Percentiles rank a stretch among this genome's conserved stretches.
Conservation (phyloP, 2,329 filamentous ascomycete genomes). For the Pyrenophora graminea region DNA sequence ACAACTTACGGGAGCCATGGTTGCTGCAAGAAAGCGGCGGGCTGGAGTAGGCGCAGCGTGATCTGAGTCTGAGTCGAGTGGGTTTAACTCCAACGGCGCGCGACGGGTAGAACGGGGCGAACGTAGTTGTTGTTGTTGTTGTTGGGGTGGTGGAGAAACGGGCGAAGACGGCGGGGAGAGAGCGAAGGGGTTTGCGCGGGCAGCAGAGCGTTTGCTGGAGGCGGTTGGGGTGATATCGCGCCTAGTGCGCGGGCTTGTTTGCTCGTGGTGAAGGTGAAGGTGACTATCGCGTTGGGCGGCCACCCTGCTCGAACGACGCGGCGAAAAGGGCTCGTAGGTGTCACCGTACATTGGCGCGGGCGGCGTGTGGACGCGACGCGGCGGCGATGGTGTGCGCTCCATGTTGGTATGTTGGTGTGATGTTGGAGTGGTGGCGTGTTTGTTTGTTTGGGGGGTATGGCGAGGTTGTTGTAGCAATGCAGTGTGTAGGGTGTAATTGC, state of each 20-base stretch:
- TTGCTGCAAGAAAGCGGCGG: constrained; percentile 28
- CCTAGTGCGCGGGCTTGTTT: constrained; percentile 28
- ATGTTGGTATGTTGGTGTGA: constrained; percentile 22
- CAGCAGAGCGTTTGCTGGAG: constrained; percentile 23
- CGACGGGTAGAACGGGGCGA: constrained; percentile 40
- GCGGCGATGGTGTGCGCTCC: constrained; percentile 65
- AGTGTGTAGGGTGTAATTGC: constrained; percentile 12
- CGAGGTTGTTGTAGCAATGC: constrained; percentile 20
- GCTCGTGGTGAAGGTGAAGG: constrained; percentile 34
- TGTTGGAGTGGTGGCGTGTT: too few relatives aligned
- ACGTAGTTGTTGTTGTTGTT: constrained; percentile 22
- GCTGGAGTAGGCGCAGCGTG: constrained; percentile 32
- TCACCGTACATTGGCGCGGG: constrained; percentile 72
- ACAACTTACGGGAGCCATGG: constrained; percentile 32
- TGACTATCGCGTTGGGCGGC: constrained; percentile 56
- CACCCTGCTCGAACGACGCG: constrained; percentile 67
- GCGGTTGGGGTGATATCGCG: constrained; percentile 40
- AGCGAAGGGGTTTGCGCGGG: constrained; percentile 53
- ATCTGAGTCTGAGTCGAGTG: constrained; percentile 41
- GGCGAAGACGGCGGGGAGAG: constrained; percentile 52
- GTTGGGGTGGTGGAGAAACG: constrained; percentile 28
- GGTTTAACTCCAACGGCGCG: constrained; percentile 22
- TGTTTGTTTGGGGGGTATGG: constrained; percentile 14
- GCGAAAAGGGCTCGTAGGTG: constrained; percentile 72
- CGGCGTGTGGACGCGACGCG: constrained; percentile 65